Evolutionary conservation across 148 eudicot genomes (phyloP).

Genomic region (Chenopodium quinoa): DNA sequence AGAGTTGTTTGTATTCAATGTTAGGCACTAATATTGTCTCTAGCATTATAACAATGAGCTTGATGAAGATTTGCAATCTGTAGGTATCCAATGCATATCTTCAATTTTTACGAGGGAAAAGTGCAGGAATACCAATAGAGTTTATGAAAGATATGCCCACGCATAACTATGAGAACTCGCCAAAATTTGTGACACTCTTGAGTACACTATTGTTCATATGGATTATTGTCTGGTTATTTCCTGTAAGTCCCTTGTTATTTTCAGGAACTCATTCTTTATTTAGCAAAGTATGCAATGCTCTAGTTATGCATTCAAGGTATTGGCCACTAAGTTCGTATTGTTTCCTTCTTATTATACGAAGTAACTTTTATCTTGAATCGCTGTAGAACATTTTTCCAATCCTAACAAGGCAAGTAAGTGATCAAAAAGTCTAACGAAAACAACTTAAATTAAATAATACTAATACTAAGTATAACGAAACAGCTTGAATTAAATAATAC

Average conservation of each 20-base stretch:
- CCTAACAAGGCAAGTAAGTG: too few relatives aligned
- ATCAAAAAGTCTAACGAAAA: too few relatives aligned
- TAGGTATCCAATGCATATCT: conserved; percentile 84
- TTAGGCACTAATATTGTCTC: not conserved
- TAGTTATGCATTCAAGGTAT: not conserved
- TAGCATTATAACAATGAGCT: not conserved
- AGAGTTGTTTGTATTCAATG: not conserved
- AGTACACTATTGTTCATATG: conserved; percentile 69
- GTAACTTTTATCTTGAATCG: too few relatives aligned
- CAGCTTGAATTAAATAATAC: too few relatives aligned
- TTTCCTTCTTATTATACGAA: too few relatives aligned
- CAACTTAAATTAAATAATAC: too few relatives aligned
- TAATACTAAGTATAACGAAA: too few relatives aligned
- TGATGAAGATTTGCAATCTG: conserved; percentile 5
- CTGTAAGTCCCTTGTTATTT: conserved; percentile 46
- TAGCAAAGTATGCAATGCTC: not conserved
- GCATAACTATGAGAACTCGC: conserved; percentile 36
- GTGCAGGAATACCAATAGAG: conserved; percentile 49
- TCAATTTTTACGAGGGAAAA: conserved; percentile 40
- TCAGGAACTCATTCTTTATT: not conserved
- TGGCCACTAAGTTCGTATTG: too few relatives aligned
- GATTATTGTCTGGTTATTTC: conserved; percentile 61
- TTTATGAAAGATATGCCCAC: conserved; percentile 93
- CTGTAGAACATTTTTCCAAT: too few relatives aligned
- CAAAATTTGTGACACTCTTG: conserved; percentile 59